These are phyloP conservation scores for Phytopythium oedochilum DNA, from an alignment of 352 stramenopile species.

Conservation along the genomic window DNA sequence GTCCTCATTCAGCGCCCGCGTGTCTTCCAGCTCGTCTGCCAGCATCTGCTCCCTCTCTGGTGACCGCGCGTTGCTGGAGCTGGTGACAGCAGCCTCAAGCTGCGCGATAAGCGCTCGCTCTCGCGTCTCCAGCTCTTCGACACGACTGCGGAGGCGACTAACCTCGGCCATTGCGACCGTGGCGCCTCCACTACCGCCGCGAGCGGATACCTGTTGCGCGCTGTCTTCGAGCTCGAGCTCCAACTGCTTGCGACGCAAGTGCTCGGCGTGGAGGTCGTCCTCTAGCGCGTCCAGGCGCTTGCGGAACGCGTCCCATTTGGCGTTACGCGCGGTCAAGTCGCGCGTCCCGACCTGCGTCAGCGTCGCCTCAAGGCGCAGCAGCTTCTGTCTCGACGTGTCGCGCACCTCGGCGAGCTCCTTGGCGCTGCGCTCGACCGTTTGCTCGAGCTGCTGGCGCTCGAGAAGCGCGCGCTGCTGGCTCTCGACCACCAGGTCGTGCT, in stretches of 20 bases:
- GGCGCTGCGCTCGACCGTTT: conserved; percentile 40
- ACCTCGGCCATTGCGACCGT: conserved; percentile 25
- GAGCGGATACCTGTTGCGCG: conserved; percentile 10
- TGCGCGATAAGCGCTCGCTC: conserved; percentile 60
- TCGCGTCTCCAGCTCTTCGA: conserved; percentile 68
- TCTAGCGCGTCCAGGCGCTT: conserved; percentile 65
- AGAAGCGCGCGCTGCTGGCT: conserved; percentile 47
- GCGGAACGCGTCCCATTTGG: conserved; percentile 67
- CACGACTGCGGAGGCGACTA: conserved; percentile 36
- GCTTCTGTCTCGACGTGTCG: conserved; percentile 26
- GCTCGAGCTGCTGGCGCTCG: conserved; percentile 55
- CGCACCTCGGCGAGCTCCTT: conserved; percentile 25
- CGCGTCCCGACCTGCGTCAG: conserved; percentile 50
- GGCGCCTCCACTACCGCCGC: conserved; percentile 12
- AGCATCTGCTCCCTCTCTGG: conserved; percentile 8
- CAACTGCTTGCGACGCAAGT: conserved; percentile 44
- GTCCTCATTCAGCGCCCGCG: conserved; percentile 36
- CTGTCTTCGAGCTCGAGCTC: conserved; percentile 62
- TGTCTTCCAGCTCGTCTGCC: conserved; percentile 23
- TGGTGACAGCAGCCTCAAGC: conserved; percentile 25
- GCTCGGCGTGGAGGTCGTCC: conserved; percentile 49
- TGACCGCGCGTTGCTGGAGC: conserved; percentile 19
- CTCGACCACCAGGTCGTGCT: conserved; percentile 54
- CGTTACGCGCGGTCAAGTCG: conserved; percentile 52
- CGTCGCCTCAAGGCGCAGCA: conserved; percentile 40